phyloP scores from a whole-genome alignment of 352 stramenopile species.

The Phytopythium delawarense region DNA sequence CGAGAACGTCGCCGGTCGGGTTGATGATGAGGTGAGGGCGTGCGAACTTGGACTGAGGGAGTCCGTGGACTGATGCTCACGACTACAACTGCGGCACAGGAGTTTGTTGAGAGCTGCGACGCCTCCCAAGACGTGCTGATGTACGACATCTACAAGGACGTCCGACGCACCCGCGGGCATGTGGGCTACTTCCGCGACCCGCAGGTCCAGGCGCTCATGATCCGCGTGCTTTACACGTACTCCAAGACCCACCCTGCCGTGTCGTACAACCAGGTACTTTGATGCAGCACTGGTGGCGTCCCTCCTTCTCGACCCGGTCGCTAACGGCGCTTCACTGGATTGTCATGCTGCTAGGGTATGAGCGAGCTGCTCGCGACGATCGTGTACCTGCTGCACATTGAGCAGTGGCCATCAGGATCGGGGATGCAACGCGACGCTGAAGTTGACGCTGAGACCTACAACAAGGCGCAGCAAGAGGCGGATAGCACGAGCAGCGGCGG shows the following conservation, averaged over 20 bases:
- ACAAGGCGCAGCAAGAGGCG: not conserved
- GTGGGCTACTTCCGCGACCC: constrained; percentile 59
- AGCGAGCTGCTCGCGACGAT: constrained; percentile 69
- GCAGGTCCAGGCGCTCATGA: constrained; percentile 46
- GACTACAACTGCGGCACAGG: not conserved
- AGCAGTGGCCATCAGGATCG: constrained; percentile 41
- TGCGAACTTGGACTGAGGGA: not conserved
- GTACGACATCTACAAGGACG: constrained; percentile 73
- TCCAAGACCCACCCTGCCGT: constrained; percentile 55
- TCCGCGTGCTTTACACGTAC: constrained; percentile 71
- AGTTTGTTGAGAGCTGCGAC: constrained; percentile 57
- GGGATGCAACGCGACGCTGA: not conserved
- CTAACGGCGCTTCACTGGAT: not conserved
- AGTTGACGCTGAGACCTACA: not conserved
- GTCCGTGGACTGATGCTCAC: not conserved
- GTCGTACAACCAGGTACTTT: constrained; percentile 60
- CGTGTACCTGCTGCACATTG: constrained; percentile 64
- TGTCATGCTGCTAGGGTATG: constrained; percentile 38
- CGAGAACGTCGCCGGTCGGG: not conserved
- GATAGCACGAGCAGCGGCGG: not conserved
- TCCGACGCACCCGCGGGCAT: constrained; percentile 51
- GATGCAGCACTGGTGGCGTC: no score
- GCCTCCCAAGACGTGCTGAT: constrained; percentile 41
- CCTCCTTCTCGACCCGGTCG: not conserved
- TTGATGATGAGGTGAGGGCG: constrained; percentile 1